Conservation (phyloP, 202 grass and related monocot genomes). For the Saccharum hybrid region DNA sequence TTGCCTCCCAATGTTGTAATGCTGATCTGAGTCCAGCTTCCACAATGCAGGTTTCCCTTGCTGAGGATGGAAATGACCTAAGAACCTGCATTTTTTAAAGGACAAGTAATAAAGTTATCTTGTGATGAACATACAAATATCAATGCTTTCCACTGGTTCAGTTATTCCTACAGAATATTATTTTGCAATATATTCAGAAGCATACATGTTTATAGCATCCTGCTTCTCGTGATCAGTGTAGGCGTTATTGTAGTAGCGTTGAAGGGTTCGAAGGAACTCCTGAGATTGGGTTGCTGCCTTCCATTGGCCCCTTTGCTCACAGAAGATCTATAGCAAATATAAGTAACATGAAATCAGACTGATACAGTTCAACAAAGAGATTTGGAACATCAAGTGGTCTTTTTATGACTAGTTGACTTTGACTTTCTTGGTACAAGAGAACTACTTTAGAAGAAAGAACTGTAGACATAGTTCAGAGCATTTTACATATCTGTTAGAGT, state of each 20-base stretch:
- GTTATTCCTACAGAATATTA: conserved; percentile 37
- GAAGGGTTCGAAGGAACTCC: conserved; percentile 89
- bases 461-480: background rate
- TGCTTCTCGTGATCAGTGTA: conserved; percentile 98
- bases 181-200: conserved; percentile 38
- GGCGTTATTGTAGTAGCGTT: conserved; percentile 94
- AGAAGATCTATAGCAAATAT: conserved; percentile 77
- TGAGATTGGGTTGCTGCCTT: conserved; percentile 93
- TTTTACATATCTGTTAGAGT: conserved; percentile 9
- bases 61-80: conserved; percentile 96
- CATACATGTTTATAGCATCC: conserved; percentile 99
- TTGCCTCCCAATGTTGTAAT: conserved; percentile 86
- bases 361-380: conserved; percentile 3
- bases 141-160: conserved; percentile 8
- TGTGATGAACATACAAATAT: conserved; percentile 11
- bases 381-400: background rate
- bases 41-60: conserved; percentile 84
- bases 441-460: conserved; percentile 24
- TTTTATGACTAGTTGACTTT: conserved; percentile 1
- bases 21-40: conserved; percentile 96
- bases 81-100: conserved; percentile 62
- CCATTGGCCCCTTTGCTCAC: conserved; percentile 95
- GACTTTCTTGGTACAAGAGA: conserved; percentile 22
- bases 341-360: conserved; percentile 34
- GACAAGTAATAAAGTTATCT: conserved; percentile 20